Evolutionary conservation across 2,329 filamentous ascomycete species (phyloP).

Genomic region (Cladosporium austrohemisphaericum): DNA sequence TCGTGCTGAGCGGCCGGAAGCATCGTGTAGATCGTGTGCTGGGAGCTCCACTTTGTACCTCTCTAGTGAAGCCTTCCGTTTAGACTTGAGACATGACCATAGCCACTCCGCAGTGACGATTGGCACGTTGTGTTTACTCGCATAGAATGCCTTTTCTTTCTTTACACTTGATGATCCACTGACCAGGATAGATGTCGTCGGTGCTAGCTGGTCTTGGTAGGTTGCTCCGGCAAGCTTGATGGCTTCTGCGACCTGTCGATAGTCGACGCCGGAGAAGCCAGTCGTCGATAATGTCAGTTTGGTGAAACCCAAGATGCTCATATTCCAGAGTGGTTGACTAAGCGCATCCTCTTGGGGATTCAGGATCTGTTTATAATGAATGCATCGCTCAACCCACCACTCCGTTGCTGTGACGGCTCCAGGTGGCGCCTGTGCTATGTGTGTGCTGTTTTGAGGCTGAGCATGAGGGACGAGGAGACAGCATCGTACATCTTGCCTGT

Average conservation of each 20-base stretch:
- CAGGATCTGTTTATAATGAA: conserved; percentile 70
- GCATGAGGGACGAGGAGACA: conserved; percentile 33
- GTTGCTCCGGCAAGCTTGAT: conserved; percentile 67
- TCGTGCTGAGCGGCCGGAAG: conserved; percentile 13
- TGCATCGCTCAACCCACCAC: conserved; percentile 87
- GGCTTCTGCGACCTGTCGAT: conserved; percentile 77
- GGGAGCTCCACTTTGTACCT: conserved; percentile 28
- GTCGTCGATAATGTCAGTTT: conserved; percentile 62
- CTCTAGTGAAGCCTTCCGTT: conserved; percentile 47
- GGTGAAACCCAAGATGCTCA: conserved; percentile 54
- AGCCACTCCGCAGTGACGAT: conserved; percentile 82
- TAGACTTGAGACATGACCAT: conserved; percentile 66
- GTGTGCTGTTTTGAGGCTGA: conserved; percentile 24
- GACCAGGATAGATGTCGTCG: conserved; percentile 72
- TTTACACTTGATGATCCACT: conserved; percentile 51
- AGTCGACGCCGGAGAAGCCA: conserved; percentile 77
- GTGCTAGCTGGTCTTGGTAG: conserved; percentile 74
- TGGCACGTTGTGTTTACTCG: conserved; percentile 70
- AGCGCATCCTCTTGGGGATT: conserved; percentile 67
- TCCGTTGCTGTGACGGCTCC: conserved; percentile 64
- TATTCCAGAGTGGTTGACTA: conserved; percentile 67
- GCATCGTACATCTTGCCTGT: neutral
- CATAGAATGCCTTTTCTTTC: conserved; percentile 75
- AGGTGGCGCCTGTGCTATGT: conserved; percentile 25
- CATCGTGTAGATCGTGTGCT: conserved; percentile 20